Conservation (phyloP, 2,329 filamentous ascomycete species). For the Monosporascus sp. region DNA sequence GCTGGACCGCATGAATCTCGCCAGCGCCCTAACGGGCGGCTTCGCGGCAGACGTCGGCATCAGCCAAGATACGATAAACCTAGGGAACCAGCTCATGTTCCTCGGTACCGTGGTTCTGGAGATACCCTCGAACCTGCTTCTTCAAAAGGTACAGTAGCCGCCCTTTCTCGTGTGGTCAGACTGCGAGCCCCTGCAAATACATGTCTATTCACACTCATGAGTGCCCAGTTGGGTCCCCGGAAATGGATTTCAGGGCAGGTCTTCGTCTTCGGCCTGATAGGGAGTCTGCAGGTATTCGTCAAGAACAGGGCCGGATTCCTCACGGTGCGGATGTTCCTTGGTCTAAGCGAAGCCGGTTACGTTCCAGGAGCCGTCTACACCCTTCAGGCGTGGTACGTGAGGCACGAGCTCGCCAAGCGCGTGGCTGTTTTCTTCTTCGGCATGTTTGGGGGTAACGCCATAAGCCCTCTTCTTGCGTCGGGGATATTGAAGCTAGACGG, state of each 20-base stretch:
- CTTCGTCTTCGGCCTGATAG: constrained; percentile 41
- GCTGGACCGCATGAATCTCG: constrained; percentile 48
- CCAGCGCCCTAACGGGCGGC: constrained; percentile 44
- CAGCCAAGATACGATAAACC: constrained; percentile 42
- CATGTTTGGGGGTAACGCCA: constrained; percentile 45
- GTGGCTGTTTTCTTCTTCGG: constrained; percentile 47
- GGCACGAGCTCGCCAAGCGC: constrained; percentile 37
- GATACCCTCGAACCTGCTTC: constrained; percentile 46
- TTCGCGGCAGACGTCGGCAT: constrained; percentile 39
- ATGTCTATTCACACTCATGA: too few relatives aligned
- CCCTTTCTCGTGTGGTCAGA: too few relatives aligned
- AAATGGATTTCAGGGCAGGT: constrained; percentile 46
- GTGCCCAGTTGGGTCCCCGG: constrained; percentile 33
- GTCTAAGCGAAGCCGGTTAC: constrained; percentile 43
- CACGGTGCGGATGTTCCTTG: constrained; percentile 34
- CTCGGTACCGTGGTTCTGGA: constrained; percentile 44
- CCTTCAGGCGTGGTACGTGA: constrained; percentile 43
- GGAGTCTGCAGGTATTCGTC: constrained; percentile 38
- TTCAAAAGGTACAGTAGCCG: constrained; percentile 12
- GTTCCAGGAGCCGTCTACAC: constrained; percentile 45
- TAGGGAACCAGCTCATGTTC: constrained; percentile 50
- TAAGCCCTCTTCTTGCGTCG: constrained; percentile 42
- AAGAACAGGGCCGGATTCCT: constrained; percentile 37
- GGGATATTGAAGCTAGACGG: constrained; percentile 39
- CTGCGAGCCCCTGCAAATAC: too few relatives aligned